Evolutionary conservation across 2,329 filamentous ascomycete species (phyloP).

Genomic region (Grosmannia serpens): DNA sequence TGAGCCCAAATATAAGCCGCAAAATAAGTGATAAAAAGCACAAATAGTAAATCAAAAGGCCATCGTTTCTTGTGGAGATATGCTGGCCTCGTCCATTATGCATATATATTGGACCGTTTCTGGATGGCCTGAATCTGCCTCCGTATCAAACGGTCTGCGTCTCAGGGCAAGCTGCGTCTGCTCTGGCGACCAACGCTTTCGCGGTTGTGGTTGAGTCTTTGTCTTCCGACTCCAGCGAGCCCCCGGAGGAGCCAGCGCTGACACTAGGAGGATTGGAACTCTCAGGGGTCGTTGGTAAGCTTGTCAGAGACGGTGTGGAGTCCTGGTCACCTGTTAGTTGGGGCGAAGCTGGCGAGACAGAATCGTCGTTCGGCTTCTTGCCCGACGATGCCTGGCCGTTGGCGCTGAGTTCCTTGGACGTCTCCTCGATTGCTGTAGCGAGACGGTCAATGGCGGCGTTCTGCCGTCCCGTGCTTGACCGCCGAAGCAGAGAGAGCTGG

Average conservation of each 20-base stretch:
- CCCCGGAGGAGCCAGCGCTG: slow-evolving; percentile 40
- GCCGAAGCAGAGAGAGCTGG: slow-evolving; percentile 50
- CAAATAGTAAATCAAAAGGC: not conserved
- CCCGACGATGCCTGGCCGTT: not conserved
- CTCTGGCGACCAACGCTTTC: not conserved
- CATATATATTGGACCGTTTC: not conserved
- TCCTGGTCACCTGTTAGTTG: slow-evolving; percentile 33
- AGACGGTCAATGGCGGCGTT: slow-evolving; percentile 52
- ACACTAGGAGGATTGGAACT: slow-evolving; percentile 56
- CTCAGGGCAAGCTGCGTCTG: not conserved
- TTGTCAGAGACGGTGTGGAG: slow-evolving; percentile 56
- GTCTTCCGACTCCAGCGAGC: not conserved
- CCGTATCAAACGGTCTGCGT: not conserved
- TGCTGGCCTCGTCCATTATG: not conserved
- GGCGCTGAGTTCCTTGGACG: slow-evolving; percentile 18
- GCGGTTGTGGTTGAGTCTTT: not conserved
- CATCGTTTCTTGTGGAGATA: not conserved
- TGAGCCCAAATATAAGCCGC: not conserved
- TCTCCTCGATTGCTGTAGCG: slow-evolving; percentile 22
- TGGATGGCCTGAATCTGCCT: not conserved
- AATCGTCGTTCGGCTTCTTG: not conserved
- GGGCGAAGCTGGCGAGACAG: slow-evolving; percentile 21
- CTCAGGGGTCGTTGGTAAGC: slow-evolving; percentile 57
- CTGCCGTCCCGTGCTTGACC: slow-evolving; percentile 54
- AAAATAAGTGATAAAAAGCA: not conserved